A percentile compares a stretch with the other conserved stretches of the same genome.
Evolutionary conservation across 768 basidiomycete genomes (phyloP).

Genomic region (Chalciporus chontae): DNA sequence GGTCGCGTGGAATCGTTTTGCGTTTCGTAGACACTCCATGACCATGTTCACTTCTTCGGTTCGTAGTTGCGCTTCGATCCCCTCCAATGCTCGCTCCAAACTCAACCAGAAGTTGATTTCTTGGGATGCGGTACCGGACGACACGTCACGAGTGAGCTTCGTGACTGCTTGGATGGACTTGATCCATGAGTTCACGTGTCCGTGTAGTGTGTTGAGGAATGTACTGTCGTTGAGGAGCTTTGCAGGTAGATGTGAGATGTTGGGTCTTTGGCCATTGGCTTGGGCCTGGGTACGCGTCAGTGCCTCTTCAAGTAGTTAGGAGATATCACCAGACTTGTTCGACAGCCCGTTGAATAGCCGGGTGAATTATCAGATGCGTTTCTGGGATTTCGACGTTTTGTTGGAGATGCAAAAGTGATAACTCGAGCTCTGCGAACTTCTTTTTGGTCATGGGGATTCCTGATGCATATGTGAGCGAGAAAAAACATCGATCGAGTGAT

Average conservation of each 20-base stretch:
- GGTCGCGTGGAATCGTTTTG: conserved; percentile 95
- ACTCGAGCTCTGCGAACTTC: conserved; percentile 96
- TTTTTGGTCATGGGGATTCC: conserved; percentile 98
- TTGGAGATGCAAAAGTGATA: conserved; percentile 90
- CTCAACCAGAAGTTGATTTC: conserved; percentile 99
- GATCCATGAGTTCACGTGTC: conserved; percentile 96
- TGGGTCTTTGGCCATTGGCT: conserved; percentile 57
- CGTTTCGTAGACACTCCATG: conserved; percentile 91
- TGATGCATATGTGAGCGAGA: conserved; percentile 22
- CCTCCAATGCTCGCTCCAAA: conserved; percentile 89
- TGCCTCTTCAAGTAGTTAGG: conserved; percentile 28
- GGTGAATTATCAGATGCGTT: conserved; percentile 89
- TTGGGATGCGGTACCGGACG: conserved; percentile 93
- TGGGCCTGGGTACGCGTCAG: conserved; percentile 35
- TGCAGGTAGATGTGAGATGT: conserved; percentile 67
- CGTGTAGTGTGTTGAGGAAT: conserved; percentile 91
- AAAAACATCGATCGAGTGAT: conserved; percentile 1
- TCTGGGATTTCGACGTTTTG: conserved; percentile 99
- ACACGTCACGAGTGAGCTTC: conserved; percentile 90
- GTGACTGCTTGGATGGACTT: conserved; percentile 97
- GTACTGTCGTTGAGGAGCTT: conserved; percentile 80
- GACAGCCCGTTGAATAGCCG: conserved; percentile 82
- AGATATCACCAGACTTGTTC: conserved; percentile 48
- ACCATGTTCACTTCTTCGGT: conserved; percentile 92
- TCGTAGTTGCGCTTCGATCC: conserved; percentile 85